Conservation (phyloP, 805 yeast species). For the Lachancea lanzarotensis region DNA sequence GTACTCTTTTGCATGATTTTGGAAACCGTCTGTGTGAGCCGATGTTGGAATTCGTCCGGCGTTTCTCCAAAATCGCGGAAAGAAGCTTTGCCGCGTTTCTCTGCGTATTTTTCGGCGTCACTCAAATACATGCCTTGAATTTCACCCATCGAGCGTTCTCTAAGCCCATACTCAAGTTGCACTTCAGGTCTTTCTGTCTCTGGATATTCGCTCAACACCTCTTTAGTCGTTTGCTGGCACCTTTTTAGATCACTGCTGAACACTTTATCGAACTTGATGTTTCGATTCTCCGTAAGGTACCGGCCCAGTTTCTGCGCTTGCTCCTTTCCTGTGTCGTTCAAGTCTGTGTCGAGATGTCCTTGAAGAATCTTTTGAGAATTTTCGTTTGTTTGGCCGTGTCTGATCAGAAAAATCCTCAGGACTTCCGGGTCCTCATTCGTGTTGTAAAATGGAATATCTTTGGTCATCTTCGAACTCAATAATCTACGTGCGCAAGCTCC, state of each 20-base stretch:
- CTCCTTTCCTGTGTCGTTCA: constrained; percentile 52
- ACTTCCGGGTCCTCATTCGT: constrained; percentile 33
- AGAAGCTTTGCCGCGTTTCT: constrained; percentile 44
- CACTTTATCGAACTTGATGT: constrained; percentile 31
- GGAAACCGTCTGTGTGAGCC: constrained; percentile 46
- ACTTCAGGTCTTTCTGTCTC: constrained; percentile 3
- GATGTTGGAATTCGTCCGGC: constrained; percentile 36
- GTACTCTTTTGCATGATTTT: constrained; percentile 33
- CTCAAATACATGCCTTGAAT: constrained; percentile 66
- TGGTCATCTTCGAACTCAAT: constrained; percentile 13
- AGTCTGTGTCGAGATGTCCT: constrained; percentile 63
- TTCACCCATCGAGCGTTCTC: constrained; percentile 76
- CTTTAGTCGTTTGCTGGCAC: constrained; percentile 52
- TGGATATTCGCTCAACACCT: constrained; percentile 32
- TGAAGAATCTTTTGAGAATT: constrained; percentile 64
- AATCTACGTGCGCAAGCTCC: neutral
- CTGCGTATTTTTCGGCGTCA: constrained; percentile 52
- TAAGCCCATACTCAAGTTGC: constrained; percentile 30
- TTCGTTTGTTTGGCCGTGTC: constrained; percentile 83
- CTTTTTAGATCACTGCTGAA: constrained; percentile 42
- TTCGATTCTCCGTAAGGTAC: constrained; percentile 28
- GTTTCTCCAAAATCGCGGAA: constrained; percentile 66
- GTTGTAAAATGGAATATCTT: constrained; percentile 14
- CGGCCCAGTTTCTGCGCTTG: constrained; percentile 57
- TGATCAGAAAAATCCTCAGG: constrained; percentile 52